These are phyloP conservation scores for Chloropicon primus DNA, from an alignment of 139 green algal species.

Conservation along the genomic window DNA sequence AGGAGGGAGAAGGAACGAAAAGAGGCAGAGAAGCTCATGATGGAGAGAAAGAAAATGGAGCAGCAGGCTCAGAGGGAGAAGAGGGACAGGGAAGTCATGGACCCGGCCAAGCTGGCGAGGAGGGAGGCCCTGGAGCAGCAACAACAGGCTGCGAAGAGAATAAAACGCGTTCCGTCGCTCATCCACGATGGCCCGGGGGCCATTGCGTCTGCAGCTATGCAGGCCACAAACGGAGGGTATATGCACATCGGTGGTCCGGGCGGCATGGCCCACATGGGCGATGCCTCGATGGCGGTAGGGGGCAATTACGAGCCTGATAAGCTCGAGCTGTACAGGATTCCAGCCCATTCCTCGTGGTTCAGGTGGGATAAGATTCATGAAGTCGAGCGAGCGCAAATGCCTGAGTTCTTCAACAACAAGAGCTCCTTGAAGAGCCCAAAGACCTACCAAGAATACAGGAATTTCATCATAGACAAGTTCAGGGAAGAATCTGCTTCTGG, in stretches of 20 bases:
- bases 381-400: constrained; percentile 36
- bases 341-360: constrained; percentile 58
- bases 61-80: background rate
- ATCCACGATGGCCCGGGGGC: no score
- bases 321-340: constrained; percentile 36
- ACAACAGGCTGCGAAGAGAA: no score
- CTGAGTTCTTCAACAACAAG: constrained; percentile 49
- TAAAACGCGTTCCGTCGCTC: no score
- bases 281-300: no score
- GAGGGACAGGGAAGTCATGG: background rate
- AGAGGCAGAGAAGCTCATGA: no score
- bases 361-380: constrained; percentile 39
- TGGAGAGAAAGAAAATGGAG: background rate
- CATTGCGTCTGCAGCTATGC: no score
- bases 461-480: constrained; percentile 60
- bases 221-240: no score
- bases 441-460: constrained; percentile 46
- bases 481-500: background rate
- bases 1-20: background rate
- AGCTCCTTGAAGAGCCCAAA: constrained; percentile 17
- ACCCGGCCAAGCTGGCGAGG: background rate
- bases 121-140: no score
- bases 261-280: no score
- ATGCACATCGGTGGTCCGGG: no score
- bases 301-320: background rate